Percentiles rank a stretch among this genome's conserved stretches.
These are phyloP conservation scores for Boletus coccyginus DNA, from an alignment of 768 basidiomycete species.

Conservation along the genomic window DNA sequence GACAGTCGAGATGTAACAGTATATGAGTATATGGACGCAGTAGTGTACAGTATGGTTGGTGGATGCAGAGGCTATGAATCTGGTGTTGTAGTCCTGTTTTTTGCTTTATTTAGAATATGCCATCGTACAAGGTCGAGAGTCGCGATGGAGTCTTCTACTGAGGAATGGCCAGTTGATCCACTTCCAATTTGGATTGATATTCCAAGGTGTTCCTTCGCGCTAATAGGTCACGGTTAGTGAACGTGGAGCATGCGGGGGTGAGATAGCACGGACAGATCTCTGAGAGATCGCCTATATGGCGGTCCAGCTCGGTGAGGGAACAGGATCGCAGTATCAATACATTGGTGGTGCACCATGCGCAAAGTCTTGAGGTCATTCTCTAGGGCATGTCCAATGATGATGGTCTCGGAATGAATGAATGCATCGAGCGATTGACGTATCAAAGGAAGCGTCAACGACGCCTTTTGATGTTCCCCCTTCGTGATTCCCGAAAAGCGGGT, in stretches of 20 bases:
- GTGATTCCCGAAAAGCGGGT: constrained; percentile 88
- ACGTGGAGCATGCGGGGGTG: not conserved
- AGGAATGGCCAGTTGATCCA: constrained; percentile 78
- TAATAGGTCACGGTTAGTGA: constrained; percentile 30
- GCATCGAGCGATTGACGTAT: constrained; percentile 67
- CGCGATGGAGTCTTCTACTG: constrained; percentile 84
- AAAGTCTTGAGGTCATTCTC: constrained; percentile 94
- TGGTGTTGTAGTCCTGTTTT: constrained; percentile 22
- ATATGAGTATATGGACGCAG: not conserved
- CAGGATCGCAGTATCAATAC: constrained; percentile 84
- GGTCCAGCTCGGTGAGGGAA: constrained; percentile 83
- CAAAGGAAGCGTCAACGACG: constrained; percentile 61
- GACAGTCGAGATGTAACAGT: not conserved
- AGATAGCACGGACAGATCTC: constrained; percentile 62
- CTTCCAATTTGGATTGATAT: constrained; percentile 80
- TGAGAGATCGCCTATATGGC: constrained; percentile 75
- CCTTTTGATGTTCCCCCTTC: constrained; percentile 52
- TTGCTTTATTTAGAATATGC: constrained; percentile 65
- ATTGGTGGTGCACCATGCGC: constrained; percentile 78
- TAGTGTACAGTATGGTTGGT: not conserved
- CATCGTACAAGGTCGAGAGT: constrained; percentile 87
- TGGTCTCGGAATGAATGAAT: constrained; percentile 75
- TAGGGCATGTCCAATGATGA: constrained; percentile 86
- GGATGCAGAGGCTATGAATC: constrained; percentile 11
- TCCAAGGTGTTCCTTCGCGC: constrained; percentile 79